Conservation (phyloP, 129 eudicot species). For the Flaveria ramosissima region DNA sequence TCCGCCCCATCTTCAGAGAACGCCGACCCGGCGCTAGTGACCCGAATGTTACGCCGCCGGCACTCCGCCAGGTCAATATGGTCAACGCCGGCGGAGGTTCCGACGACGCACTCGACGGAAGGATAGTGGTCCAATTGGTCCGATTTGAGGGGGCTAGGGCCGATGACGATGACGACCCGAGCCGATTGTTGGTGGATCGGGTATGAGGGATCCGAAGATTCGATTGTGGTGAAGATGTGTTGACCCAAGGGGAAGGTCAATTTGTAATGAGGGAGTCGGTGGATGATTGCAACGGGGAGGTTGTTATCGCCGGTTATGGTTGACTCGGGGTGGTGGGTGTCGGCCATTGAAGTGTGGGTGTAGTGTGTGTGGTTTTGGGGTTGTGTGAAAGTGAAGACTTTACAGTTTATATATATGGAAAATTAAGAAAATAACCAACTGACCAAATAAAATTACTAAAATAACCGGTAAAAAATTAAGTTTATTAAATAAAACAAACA, state of each 20-base stretch:
- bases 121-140: constrained; percentile 48
- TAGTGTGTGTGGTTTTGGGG: not conserved
- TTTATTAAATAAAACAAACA: too few relatives aligned
- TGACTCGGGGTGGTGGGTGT: not conserved
- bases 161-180: constrained; percentile 46
- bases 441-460: too few relatives aligned
- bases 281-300: constrained; percentile 42
- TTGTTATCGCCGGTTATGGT: constrained; percentile 1
- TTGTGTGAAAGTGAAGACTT: not conserved
- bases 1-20: constrained; percentile 76
- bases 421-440: too few relatives aligned
- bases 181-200: constrained; percentile 38
- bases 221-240: constrained; percentile 38
- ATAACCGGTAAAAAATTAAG: too few relatives aligned
- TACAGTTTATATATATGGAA: too few relatives aligned
- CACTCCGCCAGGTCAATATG: constrained; percentile 67
- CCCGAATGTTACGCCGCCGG: constrained; percentile 58
- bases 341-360: not conserved
- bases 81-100: constrained; percentile 54
- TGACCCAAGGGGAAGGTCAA: constrained; percentile 24
- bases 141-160: constrained; percentile 39
- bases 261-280: constrained; percentile 36
- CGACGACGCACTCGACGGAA: constrained; percentile 41
- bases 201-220: constrained; percentile 41
- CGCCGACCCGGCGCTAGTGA: constrained; percentile 60